phyloP scores from a whole-genome alignment of 164 flowering plant genomes.

The Vitis rupestris region DNA sequence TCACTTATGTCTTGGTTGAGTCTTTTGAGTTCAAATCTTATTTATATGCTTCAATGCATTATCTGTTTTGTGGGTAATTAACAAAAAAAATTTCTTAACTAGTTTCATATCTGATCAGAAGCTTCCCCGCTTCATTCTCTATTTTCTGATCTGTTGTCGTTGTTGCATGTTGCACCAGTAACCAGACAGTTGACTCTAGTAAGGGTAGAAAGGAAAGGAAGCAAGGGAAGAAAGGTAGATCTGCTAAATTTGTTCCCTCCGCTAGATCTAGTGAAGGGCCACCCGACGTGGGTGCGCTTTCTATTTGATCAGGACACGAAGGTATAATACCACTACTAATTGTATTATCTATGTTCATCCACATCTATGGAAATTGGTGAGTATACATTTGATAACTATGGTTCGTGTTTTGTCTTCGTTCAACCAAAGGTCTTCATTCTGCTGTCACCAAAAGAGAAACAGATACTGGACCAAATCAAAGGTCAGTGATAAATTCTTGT shows the following conservation, averaged over 20 bases:
- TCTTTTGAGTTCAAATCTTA: not conserved
- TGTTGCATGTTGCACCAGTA: conserved; percentile 28
- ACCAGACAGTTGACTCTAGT: conserved; percentile 32
- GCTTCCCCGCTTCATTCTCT: too few relatives aligned
- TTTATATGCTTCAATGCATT: not conserved
- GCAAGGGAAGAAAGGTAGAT: conserved; percentile 44
- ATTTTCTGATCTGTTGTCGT: not conserved
- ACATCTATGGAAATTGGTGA: not conserved
- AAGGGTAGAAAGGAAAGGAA: conserved; percentile 49
- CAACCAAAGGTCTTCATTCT: not conserved
- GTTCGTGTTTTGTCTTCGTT: not conserved
- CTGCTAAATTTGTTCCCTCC: conserved; percentile 20
- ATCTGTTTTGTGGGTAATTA: not conserved
- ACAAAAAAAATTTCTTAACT: not conserved
- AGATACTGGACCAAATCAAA: not conserved
- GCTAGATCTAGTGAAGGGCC: conserved; percentile 32
- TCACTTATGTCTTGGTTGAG: not conserved
- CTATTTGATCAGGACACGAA: conserved; percentile 37
- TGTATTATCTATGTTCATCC: not conserved
- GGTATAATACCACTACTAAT: not conserved
- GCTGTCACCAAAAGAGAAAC: not conserved
- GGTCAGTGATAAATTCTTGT: not conserved
- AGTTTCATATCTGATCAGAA: too few relatives aligned
- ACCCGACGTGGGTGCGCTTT: conserved; percentile 78
- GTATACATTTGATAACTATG: not conserved